Evolutionary conservation across 2,329 filamentous ascomycete species (phyloP).

Genomic region (Paecilomyces fulvus): DNA sequence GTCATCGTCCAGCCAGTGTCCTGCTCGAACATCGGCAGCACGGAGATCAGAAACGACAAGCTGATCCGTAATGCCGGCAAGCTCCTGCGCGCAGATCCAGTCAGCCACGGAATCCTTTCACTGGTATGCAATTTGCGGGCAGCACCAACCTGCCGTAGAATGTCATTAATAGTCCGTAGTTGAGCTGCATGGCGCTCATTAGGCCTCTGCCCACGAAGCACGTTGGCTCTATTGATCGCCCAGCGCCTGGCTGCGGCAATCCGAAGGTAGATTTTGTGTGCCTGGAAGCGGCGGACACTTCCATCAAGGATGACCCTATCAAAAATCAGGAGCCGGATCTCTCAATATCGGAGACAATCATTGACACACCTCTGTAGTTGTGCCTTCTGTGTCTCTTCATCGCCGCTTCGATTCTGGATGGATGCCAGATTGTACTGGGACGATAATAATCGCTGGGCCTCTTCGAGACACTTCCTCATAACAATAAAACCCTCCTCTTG

Average conservation of each 20-base stretch:
- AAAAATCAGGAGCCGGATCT: slow-evolving; percentile 9
- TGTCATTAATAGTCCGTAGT: slow-evolving; percentile 41
- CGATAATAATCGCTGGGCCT: slow-evolving; percentile 47
- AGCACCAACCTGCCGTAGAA: slow-evolving; percentile 40
- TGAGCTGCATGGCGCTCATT: slow-evolving; percentile 39
- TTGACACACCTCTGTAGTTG: slow-evolving; percentile 46
- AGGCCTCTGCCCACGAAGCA: slow-evolving; percentile 44
- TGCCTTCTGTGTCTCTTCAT: slow-evolving; percentile 47
- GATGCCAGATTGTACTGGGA: slow-evolving; percentile 43
- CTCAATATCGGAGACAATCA: background rate
- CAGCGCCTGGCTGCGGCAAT: slow-evolving; percentile 51
- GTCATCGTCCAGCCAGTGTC: slow-evolving; percentile 56
- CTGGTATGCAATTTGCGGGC: background rate
- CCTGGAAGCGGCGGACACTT: slow-evolving; percentile 51
- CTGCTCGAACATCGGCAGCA: slow-evolving; percentile 46
- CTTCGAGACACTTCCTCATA: slow-evolving; percentile 46
- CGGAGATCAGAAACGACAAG: slow-evolving; percentile 49
- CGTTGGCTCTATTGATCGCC: slow-evolving; percentile 45
- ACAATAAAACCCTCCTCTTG: slow-evolving; percentile 52
- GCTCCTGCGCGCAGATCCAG: slow-evolving; percentile 38
- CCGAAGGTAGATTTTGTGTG: slow-evolving; percentile 52
- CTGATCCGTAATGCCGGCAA: slow-evolving; percentile 48
- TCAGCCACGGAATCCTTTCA: background rate
- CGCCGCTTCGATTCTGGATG: slow-evolving; percentile 32
- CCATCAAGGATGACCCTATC: slow-evolving; percentile 53